phyloP scores from a whole-genome alignment of 176 grass and related monocot species.

The Oryza rufipogon region DNA sequence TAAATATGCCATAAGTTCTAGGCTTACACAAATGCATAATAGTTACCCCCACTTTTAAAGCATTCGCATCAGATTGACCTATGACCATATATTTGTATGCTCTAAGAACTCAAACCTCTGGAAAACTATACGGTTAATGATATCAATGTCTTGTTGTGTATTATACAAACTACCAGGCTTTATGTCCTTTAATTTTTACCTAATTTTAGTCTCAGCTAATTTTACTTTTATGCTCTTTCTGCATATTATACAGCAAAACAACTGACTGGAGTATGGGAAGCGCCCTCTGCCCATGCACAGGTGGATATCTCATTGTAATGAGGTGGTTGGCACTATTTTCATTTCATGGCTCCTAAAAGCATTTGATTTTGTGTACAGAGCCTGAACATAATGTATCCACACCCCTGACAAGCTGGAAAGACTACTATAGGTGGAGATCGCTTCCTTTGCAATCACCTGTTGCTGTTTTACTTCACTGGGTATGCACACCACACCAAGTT shows the following conservation, averaged over 20 bases:
- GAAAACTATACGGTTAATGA: no score
- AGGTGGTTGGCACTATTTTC: neutral
- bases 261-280: constrained; percentile 73
- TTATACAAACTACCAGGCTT: constrained; percentile 20
- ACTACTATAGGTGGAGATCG: constrained; percentile 88
- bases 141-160: neutral
- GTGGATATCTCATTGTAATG: constrained; percentile 39
- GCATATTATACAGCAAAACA: constrained; percentile 50
- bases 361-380: constrained; percentile 45
- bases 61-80: no score
- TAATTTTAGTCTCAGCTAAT: constrained; percentile 14
- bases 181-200: neutral
- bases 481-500: constrained; percentile 34
- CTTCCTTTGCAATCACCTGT: constrained; percentile 88
- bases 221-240: constrained; percentile 16
- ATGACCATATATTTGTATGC: no score
- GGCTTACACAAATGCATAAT: no score
- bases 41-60: no score
- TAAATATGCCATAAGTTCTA: no score
- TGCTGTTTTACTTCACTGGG: constrained; percentile 90
- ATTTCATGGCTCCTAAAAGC: constrained; percentile 17
- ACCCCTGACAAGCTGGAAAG: constrained; percentile 71
- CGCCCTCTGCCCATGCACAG: constrained; percentile 81
- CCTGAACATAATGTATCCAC: constrained; percentile 46
- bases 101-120: no score